Base-by-base conservation (phyloP, 345 rosid species). In the Aethionema arabicum region DNA sequence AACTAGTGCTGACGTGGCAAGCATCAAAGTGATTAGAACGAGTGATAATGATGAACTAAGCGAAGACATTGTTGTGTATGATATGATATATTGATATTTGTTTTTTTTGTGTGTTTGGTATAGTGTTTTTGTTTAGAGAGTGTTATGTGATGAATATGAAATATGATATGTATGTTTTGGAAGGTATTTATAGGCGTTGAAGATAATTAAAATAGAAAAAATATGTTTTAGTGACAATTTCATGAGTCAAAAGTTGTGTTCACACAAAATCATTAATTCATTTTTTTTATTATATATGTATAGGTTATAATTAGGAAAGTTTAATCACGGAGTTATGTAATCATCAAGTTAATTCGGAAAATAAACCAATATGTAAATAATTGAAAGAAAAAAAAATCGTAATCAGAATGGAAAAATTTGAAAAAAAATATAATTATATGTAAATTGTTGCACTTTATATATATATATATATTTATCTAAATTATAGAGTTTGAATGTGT, bases 181-280 rank as follows among this genome's bases (percentile, higher is more conserved):
- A 55, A 29, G 53, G 59, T 70, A 56, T 70, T 70, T 70, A 70
- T 70, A 70, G 69, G 69, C 74, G 59, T 21, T 40, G 44, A 9
- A 21, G 42, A 14, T 38, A 54, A 46, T 39, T 32, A 11, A 3
- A 40, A 35, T 55, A 46, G 40, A 32, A 11, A 3, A 40, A n/a
- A n/a, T n/a, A 48, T 7, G 21, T 48, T 42, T 45, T 38, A 39
- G 42, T 62, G 63, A 55, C 46, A 54, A 32, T 16, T 63, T 37
- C 55, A 69, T 27, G 54, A 47, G 63, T 47, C 68, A 62, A 48
- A 54, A 44, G 35, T 37, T 53, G 36, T 36, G 35, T 61, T 55
- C 53, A 53, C 69, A 41, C 7, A 35, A 21, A 52, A 52, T 52
- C 3, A 33, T 14, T n/a, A n/a, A n/a, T n/a, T n/a, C n/a, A n/a